These are phyloP conservation scores for Trichoderma oligosporum DNA, from an alignment of 2,329 filamentous ascomycete species.

Conservation along the genomic window DNA sequence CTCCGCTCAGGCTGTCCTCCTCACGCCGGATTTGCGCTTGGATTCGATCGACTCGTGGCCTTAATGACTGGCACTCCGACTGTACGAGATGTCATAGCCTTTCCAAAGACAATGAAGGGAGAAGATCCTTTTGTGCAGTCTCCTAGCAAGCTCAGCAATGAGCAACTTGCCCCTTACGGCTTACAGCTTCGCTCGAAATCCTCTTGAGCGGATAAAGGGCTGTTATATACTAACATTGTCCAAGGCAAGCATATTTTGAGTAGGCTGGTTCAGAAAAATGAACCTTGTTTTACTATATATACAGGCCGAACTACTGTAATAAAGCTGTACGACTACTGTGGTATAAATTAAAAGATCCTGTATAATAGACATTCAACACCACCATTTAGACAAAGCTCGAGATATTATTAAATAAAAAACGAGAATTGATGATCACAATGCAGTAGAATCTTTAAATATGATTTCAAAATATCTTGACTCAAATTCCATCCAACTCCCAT, in stretches of 20 bases:
- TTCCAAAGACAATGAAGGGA: constrained; percentile 89
- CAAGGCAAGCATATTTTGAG: no score
- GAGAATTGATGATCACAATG: no score
- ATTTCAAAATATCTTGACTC: no score
- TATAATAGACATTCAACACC: constrained; percentile 6
- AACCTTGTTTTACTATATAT: neutral
- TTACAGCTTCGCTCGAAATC: constrained; percentile 30
- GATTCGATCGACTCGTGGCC: constrained; percentile 82
- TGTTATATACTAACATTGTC: neutral
- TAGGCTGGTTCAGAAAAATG: neutral
- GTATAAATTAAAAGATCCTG: neutral
- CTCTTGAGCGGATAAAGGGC: neutral
- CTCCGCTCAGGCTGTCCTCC: constrained; percentile 85
- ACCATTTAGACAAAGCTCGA: neutral
- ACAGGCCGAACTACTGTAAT: neutral
- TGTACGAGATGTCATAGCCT: constrained; percentile 91
- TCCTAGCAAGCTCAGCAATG: constrained; percentile 63
- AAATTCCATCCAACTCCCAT: no score
- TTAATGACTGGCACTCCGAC: constrained; percentile 72
- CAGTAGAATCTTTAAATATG: no score
- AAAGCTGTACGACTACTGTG: neutral
- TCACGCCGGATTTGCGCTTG: constrained; percentile 88
- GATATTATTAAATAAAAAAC: neutral
- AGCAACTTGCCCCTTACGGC: constrained; percentile 49
- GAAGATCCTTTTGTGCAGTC: constrained; percentile 81